phyloP scores from a whole-genome alignment of 345 rosid species.

The Durio zibethinus region DNA sequence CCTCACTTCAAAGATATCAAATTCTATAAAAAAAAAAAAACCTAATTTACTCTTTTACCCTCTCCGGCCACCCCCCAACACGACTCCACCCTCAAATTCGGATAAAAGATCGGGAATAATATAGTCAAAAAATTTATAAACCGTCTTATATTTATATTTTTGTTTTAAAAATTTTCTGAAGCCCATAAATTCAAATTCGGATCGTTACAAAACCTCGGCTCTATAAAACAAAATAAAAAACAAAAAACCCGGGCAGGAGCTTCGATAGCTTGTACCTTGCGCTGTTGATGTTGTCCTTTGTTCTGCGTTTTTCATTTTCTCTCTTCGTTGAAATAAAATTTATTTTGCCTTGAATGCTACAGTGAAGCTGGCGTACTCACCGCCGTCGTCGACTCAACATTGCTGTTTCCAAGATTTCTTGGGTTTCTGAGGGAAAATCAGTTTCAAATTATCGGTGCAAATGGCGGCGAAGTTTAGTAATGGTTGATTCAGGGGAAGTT shows the following conservation, averaged over 20 bases:
- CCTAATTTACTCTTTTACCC: background rate
- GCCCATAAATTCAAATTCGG: slow-evolving; percentile 40
- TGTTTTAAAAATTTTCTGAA: background rate
- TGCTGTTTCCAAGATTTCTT: background rate
- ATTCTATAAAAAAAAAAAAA: background rate
- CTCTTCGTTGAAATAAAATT: background rate
- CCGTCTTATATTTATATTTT: background rate
- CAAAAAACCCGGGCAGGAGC: slow-evolving; percentile 13
- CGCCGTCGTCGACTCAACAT: slow-evolving; percentile 10
- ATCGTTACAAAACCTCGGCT: slow-evolving; percentile 46
- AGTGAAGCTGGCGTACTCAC: background rate
- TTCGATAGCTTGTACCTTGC: slow-evolving; percentile 25
- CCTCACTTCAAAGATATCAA: slow-evolving; percentile 19
- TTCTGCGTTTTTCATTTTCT: slow-evolving; percentile 11
- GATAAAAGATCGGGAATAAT: background rate
- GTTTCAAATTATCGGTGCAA: background rate
- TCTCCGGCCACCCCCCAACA: background rate
- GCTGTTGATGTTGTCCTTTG: slow-evolving; percentile 28
- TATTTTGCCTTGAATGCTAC: slow-evolving; percentile 20
- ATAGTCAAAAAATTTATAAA: background rate
- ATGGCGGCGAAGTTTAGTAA: slow-evolving; percentile 3
- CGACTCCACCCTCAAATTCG: background rate
- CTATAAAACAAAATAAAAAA: slow-evolving; percentile 17
- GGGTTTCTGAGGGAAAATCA: slow-evolving; percentile 1
- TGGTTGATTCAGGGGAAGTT: slow-evolving; percentile 19